These are phyloP conservation scores for Prunus salicina DNA, from an alignment of 306 rosid genomes.

Conservation along the genomic window DNA sequence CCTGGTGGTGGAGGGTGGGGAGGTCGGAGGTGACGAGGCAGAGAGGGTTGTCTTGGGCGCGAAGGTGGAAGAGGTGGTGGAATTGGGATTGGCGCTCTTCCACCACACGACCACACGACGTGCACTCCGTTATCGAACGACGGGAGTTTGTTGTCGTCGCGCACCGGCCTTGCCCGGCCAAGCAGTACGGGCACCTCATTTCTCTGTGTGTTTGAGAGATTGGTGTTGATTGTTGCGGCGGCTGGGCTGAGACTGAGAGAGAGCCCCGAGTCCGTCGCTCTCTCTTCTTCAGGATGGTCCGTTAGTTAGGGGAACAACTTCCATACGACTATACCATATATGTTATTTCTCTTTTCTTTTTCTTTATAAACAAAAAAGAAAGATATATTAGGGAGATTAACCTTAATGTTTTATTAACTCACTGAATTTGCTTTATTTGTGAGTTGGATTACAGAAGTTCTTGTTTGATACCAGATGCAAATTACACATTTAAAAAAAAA, in stretches of 20 bases:
- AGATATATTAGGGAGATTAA: no score
- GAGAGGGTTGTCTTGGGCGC: conserved; percentile 94
- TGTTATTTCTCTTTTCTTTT: no score
- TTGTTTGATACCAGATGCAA: no score
- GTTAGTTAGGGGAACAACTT: neutral
- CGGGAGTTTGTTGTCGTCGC: conserved; percentile 61
- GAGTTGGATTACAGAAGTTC: no score
- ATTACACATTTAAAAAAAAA: no score
- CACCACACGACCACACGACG: conserved; percentile 83
- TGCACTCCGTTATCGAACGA: conserved; percentile 77
- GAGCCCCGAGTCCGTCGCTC: neutral
- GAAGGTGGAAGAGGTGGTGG: conserved; percentile 84
- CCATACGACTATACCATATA: neutral
- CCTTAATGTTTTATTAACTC: no score
- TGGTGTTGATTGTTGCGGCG: neutral
- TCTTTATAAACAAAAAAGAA: no score
- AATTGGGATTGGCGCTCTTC: conserved; percentile 84
- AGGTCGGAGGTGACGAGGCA: conserved; percentile 90
- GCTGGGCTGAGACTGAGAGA: neutral
- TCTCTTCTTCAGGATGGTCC: neutral
- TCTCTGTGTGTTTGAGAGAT: neutral
- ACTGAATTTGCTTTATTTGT: no score
- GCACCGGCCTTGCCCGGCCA: conserved; percentile 80
- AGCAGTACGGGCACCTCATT: conserved; percentile 93
- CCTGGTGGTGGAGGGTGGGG: conserved; percentile 33